phyloP scores from a whole-genome alignment of 2,329 filamentous ascomycete genomes.

The Monosporascus cannonballus region DNA sequence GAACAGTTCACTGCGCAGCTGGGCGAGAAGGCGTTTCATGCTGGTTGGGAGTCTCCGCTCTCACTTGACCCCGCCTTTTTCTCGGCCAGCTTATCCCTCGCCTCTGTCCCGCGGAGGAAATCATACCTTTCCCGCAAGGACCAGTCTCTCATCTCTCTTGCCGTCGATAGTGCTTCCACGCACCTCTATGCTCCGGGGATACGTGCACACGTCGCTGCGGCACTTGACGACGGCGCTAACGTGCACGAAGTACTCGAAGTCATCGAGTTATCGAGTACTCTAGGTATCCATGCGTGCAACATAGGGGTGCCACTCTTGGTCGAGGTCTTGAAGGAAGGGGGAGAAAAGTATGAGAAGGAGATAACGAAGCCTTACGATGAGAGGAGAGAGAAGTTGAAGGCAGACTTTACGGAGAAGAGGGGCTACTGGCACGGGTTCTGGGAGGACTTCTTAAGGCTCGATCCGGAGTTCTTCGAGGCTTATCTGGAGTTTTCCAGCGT shows the following conservation, averaged over 20 bases:
- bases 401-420: constrained; percentile 36
- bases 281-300: constrained; percentile 42
- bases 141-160: constrained; percentile 35
- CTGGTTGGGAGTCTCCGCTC: constrained; percentile 21
- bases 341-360: constrained; percentile 15
- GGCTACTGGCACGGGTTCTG: constrained; percentile 41
- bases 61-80: constrained; percentile 19
- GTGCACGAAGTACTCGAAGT: constrained; percentile 38
- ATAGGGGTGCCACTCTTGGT: constrained; percentile 39
- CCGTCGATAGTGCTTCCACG: constrained; percentile 36
- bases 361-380: constrained; percentile 29
- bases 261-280: constrained; percentile 34
- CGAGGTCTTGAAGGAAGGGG: constrained; percentile 39
- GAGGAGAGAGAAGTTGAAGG: constrained; percentile 30
- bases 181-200: constrained; percentile 38
- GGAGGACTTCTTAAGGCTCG: constrained; percentile 36
- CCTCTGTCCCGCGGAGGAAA: constrained; percentile 19
- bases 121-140: constrained; percentile 32
- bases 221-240: constrained; percentile 32
- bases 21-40: constrained; percentile 15
- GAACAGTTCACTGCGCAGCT: constrained; percentile 14
- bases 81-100: constrained; percentile 17
- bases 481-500: constrained; percentile 40
- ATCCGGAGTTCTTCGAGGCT: constrained; percentile 41
- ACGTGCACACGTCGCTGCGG: constrained; percentile 31